Evolutionary conservation across 306 rosid genomes (phyloP), one percentile per base, ranked within the genome.

Genomic region (Fragaria nilgerrensis): DNA sequence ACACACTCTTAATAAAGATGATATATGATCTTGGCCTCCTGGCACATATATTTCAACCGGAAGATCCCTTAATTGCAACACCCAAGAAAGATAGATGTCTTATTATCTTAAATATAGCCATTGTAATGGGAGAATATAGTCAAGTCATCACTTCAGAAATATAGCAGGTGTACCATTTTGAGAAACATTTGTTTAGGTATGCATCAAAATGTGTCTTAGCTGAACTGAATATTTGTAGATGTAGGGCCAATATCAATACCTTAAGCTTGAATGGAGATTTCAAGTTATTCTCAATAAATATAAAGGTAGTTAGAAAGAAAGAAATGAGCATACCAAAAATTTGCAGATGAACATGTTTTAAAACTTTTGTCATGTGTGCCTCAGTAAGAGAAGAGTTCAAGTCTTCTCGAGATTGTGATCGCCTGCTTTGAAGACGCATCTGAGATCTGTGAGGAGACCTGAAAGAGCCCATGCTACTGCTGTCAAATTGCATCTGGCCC

Each of bases 351-450:
- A 32, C 76, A 68, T 69, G 74, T 75, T 84, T 82, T 89, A 92
- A 77, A 80, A 77, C 92, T 89, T 95, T 89, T 77, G 86, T 88
- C 85, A 84, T 53, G 84, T 92, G 96, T 47, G 90, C 83, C 80
- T 94, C 98, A 44, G 90, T 90, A 74, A 89, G 56, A 5, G 98
- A 87, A 37, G 96, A 85, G 84, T 69, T 90, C 20, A 92, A 92
- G 76, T 95, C 99, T 89, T 95, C 97, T 48, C 97, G 93, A 78
- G 99, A 95, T 78, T 95, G 99, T 0, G 99, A 95, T 77, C 97
- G 89, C 84, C 98, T 81, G 81, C 99, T 95, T 84, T 90, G 97
- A 82, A 95, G 92, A 44, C 64, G 93, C 97, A 89, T 95, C 93
- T 95, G 91, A 84, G 91, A 72, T 85, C 97, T 77, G 82, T 84